Base-by-base conservation (phyloP, 495 filamentous ascomycete genomes). In the Podospora australis region DNA sequence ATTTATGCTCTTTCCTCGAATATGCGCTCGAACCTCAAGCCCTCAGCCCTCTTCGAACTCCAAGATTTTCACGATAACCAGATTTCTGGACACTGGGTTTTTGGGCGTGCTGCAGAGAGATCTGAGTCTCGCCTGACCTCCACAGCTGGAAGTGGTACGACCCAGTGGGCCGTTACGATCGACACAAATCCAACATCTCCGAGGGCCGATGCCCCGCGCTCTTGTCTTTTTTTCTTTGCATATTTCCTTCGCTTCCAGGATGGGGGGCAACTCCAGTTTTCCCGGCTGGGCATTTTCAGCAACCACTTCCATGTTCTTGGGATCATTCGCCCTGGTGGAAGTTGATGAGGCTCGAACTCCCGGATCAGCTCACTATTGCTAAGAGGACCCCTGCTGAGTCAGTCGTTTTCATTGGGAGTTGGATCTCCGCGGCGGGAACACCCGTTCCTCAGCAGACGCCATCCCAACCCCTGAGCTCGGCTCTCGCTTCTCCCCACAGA, bases 391-490 rank as follows among this genome's bases (percentile, higher is more conserved):
- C n/a, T 42, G 50, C 14, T 50, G 50, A 57, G 21, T 51, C 47
- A 57, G 43, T 48, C 10, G 13, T 35, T 23, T 11, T n/a, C 24
- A 22, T 35, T 13, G 9, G 13, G 17, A 34, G n/a, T 22, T 9
- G 39, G 35, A 50, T 60, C 39, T 60, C 57, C 57, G 54, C 57
- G 57, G 57, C 54, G 57, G 51, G 41, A 57, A 52, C 38, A 35
- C 50, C 57, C 57, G 44, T 32, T 38, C 42, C n/a, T n/a, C n/a
- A n/a, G n/a, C n/a, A n/a, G 21, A 39, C 35, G 28, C 23, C 34
- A 39, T 14, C 10, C 9, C 8, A 10, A 4, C n/a, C n/a, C n/a
- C n/a, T n/a, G n/a, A n/a, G n/a, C n/a, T n/a, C n/a, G n/a, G n/a
- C n/a, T n/a, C n/a, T n/a, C n/a, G n/a, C n/a, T n/a, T n/a, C n/a